phyloP scores from a whole-genome alignment of 805 yeast genomes.

The Schwanniomyces pseudopolymorphus region DNA sequence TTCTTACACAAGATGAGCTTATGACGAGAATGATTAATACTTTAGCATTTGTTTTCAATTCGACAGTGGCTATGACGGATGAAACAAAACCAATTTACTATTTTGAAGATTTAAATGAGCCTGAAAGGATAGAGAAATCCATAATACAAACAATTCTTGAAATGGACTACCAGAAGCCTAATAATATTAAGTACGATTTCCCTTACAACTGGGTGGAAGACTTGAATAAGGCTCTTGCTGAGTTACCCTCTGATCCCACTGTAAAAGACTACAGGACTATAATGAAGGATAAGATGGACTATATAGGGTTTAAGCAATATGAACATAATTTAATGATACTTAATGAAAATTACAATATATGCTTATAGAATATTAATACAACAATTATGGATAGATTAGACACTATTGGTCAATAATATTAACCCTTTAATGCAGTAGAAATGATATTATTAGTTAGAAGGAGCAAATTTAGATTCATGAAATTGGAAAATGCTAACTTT shows the following conservation, averaged over 20 bases:
- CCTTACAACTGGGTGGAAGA: conserved; percentile 21
- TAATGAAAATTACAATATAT: conserved; percentile 25
- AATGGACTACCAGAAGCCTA: conserved; percentile 22
- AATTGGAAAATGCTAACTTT: not conserved
- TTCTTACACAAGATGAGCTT: conserved; percentile 13
- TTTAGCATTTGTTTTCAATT: conserved; percentile 29
- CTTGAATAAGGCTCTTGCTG: conserved; percentile 5
- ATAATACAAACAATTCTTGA: conserved; percentile 23
- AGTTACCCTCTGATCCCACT: conserved; percentile 2
- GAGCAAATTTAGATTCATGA: not conserved
- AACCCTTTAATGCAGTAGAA: too few relatives aligned
- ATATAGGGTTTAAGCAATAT: conserved; percentile 23
- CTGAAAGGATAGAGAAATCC: conserved; percentile 19
- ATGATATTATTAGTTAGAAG: not conserved
- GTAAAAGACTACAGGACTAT: conserved; percentile 5
- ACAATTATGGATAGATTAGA: not conserved
- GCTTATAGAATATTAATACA: conserved; percentile 11
- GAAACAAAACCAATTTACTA: conserved; percentile 10
- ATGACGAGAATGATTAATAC: conserved; percentile 24
- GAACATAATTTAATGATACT: conserved; percentile 26
- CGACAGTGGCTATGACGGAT: conserved; percentile 22
- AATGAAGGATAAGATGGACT: conserved; percentile 5
- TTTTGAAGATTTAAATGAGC: conserved; percentile 15
- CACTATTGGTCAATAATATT: too few relatives aligned
- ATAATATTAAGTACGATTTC: conserved; percentile 22